Base-by-base conservation (phyloP, 2,329 filamentous ascomycete genomes). In the Teratosphaeria pseudoeucalypti region DNA sequence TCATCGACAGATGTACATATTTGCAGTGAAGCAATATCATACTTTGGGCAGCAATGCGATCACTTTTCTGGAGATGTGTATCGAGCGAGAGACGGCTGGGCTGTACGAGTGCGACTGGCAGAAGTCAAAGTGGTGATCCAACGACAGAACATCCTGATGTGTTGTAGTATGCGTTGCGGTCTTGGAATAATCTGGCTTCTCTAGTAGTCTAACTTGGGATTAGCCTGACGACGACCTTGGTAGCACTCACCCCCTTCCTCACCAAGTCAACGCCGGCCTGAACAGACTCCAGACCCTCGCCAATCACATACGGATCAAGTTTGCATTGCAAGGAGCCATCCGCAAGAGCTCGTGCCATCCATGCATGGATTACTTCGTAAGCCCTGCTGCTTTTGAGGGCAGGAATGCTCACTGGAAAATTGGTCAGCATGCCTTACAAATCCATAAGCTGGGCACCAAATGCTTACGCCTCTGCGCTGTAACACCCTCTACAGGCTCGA, bases 221-320 rank as follows among this genome's bases (percentile, higher is more conserved):
- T 5, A 57, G 43, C 19, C 43, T 57, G 9, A 66, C 60, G n/a
- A 67, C 61, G 10, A 67, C 52, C 55, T 67, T 67, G 11, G 58
- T 58, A 6, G 63, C 65, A 53, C 62, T 64, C 19, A 66, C 65
- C 11, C 65, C 64, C 12, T 61, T 58, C 37, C 61, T 57, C 47
- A 61, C 26, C 10, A 56, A 56, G 54, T 66, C 65, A 5, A 64
- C 11, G 0, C 60, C 65, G 16, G 54, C 34, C 19, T 67, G 64
- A n/a, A 66, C 37, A 39, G 23, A 56, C 23, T 61, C 63, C n/a
- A 67, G 43, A 2, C 64, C 64, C 19, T 62, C 56, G 27, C 65
- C 64, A 3, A 63, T 57, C 12, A 67, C 58, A 23, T 57, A 34
- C 11, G 62, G 54, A 27, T 63, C 57, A n/a, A 64, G 65, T 19